Evolutionary conservation across 2,329 filamentous ascomycete genomes (phyloP).

Genomic region (Zymoseptoria ardabiliae): DNA sequence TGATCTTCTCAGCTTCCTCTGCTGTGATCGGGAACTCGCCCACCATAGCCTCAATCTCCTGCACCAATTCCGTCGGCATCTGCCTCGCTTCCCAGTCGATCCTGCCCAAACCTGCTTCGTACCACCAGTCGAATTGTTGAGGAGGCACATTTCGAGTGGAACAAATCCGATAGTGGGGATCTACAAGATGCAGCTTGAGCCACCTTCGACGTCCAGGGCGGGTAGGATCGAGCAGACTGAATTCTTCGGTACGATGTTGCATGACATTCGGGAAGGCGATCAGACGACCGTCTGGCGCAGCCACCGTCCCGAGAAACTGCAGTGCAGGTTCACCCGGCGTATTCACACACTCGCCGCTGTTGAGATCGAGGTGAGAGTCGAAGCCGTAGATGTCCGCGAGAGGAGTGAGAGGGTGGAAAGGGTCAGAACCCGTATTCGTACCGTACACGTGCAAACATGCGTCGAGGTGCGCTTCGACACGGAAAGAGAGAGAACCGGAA

Average conservation of each 20-base stretch:
- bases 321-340: constrained; percentile 9
- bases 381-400: not conserved
- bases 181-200: constrained; percentile 51
- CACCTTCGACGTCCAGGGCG: constrained; percentile 51
- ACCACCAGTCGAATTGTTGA: constrained; percentile 42
- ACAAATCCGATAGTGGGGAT: constrained; percentile 45
- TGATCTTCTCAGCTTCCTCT: not conserved
- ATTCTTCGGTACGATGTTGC: constrained; percentile 46
- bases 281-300: constrained; percentile 41
- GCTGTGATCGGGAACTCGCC: not conserved
- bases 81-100: not conserved
- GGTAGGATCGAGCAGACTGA: constrained; percentile 42
- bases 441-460: not conserved
- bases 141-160: constrained; percentile 45
- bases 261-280: constrained; percentile 48
- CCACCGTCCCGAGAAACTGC: constrained; percentile 43
- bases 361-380: not conserved
- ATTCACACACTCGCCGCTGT: not conserved
- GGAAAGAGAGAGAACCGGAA: not conserved
- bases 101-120: not conserved
- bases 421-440: not conserved
- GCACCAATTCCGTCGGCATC: not conserved
- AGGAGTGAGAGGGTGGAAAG: not conserved
- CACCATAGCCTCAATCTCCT: not conserved
- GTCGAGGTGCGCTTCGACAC: not conserved